Conservation (phyloP, 1,284 basidiomycete genomes). For the Ceratobasidium theobromae region DNA sequence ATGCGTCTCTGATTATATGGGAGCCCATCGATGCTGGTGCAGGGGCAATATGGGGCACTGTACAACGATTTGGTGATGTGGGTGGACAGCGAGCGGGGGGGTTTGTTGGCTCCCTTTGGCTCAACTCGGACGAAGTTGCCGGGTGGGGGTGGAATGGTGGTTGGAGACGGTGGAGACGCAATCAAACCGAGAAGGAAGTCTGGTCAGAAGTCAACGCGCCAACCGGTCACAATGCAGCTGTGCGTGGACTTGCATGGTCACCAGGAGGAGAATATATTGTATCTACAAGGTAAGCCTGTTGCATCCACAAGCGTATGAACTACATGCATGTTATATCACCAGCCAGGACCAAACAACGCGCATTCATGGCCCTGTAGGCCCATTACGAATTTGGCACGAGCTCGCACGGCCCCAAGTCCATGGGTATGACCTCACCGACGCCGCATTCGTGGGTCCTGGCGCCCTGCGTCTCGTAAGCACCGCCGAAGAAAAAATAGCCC, state of each 20-base stretch:
- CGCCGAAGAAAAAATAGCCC: constrained; percentile 89
- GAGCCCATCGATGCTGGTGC: constrained; percentile 62
- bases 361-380: constrained; percentile 63
- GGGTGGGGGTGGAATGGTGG: constrained; percentile 92
- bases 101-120: constrained; percentile 87
- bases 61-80: constrained; percentile 88
- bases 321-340: constrained; percentile 1
- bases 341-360: constrained; percentile 89
- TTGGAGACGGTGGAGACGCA: constrained; percentile 75
- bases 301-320: neutral
- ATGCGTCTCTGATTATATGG: constrained; percentile 93
- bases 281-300: constrained; percentile 65
- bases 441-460: constrained; percentile 65
- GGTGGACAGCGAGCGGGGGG: constrained; percentile 85
- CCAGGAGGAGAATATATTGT: constrained; percentile 80
- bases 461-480: constrained; percentile 77
- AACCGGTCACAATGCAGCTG: constrained; percentile 76
- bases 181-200: constrained; percentile 42
- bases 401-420: constrained; percentile 89
- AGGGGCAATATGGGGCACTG: constrained; percentile 82
- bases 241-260: constrained; percentile 82
- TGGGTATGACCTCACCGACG: constrained; percentile 88
- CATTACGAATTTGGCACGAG: constrained; percentile 72
- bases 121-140: constrained; percentile 59
- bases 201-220: constrained; percentile 81